Conservation (phyloP, 768 basidiomycete species). For the Tylopilus sp. region DNA sequence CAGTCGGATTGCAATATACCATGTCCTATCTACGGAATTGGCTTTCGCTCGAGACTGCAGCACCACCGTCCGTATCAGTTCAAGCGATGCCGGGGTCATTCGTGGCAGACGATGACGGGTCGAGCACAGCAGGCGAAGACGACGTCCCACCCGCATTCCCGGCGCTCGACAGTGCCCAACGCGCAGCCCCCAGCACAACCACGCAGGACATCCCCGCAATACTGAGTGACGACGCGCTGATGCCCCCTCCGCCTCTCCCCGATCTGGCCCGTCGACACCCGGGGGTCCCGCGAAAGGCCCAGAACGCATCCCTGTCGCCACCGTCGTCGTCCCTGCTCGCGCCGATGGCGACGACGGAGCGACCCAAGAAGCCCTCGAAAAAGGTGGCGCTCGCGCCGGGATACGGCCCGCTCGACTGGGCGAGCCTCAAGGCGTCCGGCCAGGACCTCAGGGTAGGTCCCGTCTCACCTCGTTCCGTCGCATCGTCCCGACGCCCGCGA, state of each 20-base stretch:
- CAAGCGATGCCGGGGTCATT: constrained; percentile 24
- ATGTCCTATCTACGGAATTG: constrained; percentile 58
- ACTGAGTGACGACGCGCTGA: constrained; percentile 47
- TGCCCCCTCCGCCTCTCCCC: constrained; percentile 50
- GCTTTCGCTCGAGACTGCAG: constrained; percentile 38
- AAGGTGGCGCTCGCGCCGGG: constrained; percentile 93
- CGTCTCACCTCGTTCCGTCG: too few relatives aligned
- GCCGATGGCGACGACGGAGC: constrained; percentile 62
- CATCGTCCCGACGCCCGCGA: not conserved
- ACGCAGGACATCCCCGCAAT: constrained; percentile 23
- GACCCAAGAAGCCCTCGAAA: constrained; percentile 54
- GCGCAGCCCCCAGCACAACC: constrained; percentile 34
- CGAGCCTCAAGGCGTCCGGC: constrained; percentile 78
- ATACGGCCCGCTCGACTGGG: constrained; percentile 93
- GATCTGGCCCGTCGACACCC: constrained; percentile 35
- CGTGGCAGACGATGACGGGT: constrained; percentile 28
- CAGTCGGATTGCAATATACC: too few relatives aligned
- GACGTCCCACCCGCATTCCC: constrained; percentile 75
- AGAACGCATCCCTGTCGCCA: constrained; percentile 27
- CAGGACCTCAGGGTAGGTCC: constrained; percentile 66
- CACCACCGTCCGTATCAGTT: constrained; percentile 1
- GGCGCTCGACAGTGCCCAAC: constrained; percentile 66
- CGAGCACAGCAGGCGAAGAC: constrained; percentile 44
- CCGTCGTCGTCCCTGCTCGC: constrained; percentile 46
- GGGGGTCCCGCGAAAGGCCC: constrained; percentile 27